Percentiles rank a stretch among this genome's conserved stretches.
Conservation (phyloP, 768 basidiomycete species). For the Pisolithus microcarpus region DNA sequence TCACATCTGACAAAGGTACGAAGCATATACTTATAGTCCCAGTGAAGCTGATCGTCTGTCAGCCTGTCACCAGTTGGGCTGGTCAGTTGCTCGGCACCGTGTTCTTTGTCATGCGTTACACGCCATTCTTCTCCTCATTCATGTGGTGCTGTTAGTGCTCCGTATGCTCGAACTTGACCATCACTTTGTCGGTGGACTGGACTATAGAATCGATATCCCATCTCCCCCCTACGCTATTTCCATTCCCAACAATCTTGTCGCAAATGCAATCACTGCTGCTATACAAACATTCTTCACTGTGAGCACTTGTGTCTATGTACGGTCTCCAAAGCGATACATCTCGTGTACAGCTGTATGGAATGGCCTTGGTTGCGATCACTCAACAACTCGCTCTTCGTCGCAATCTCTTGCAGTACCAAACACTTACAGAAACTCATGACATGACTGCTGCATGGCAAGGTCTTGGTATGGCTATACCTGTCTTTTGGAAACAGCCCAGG, state of each 20-base stretch:
- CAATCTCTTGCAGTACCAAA: slow-evolving; percentile 5
- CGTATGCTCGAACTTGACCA: not conserved
- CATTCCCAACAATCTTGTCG: not conserved
- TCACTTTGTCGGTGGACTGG: not conserved
- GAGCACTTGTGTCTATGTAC: not conserved
- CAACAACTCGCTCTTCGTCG: slow-evolving; percentile 9
- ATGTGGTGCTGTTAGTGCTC: not conserved
- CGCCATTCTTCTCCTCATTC: slow-evolving; percentile 4
- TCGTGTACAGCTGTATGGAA: slow-evolving; percentile 6
- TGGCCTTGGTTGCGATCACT: slow-evolving; percentile 6
- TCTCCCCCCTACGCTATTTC: no score
- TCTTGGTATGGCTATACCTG: slow-evolving; percentile 9
- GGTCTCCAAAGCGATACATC: not conserved
- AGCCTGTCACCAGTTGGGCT: no score
- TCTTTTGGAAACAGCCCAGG: not conserved
- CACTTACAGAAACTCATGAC: slow-evolving; percentile 13
- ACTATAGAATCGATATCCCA: no score
- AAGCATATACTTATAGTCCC: no score
- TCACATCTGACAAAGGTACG: no score
- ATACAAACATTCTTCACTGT: slow-evolving; percentile 1
- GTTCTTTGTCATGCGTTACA: slow-evolving; percentile 1
- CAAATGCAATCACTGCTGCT: not conserved
- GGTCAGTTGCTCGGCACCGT: no score
- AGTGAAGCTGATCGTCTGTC: no score
- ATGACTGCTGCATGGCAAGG: slow-evolving; percentile 11